phyloP scores from a whole-genome alignment of 306 rosid species.

The Erythrophleum fordii region DNA sequence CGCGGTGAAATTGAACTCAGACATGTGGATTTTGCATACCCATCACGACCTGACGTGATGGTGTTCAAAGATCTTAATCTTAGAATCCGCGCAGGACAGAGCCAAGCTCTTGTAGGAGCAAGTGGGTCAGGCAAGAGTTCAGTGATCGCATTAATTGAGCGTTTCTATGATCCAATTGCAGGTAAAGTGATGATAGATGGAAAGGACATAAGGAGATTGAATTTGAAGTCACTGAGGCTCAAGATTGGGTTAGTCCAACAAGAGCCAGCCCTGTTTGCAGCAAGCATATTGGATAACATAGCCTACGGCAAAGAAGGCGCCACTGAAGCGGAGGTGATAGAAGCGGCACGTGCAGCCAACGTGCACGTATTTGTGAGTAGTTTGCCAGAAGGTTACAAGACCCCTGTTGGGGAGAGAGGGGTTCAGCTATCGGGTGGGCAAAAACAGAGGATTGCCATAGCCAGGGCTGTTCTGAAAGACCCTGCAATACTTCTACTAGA shows the following conservation, averaged over 20 bases:
- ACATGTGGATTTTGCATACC: constrained; percentile 94
- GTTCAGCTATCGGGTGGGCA: constrained; percentile 98
- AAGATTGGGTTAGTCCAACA: constrained; percentile 94
- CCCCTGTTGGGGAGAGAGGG: constrained; percentile 94
- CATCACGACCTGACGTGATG: constrained; percentile 89
- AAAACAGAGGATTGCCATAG: constrained; percentile 95
- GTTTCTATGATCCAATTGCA: constrained; percentile 86
- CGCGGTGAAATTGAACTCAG: constrained; percentile 96
- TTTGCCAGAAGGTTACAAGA: constrained; percentile 90
- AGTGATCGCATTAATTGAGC: constrained; percentile 79
- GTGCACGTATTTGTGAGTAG: constrained; percentile 87
- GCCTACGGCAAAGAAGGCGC: constrained; percentile 93
- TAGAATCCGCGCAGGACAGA: constrained; percentile 88
- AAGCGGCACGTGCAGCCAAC: constrained; percentile 91
- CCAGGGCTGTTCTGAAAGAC: constrained; percentile 95
- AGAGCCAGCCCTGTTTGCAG: constrained; percentile 91
- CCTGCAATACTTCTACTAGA: constrained; percentile 87
- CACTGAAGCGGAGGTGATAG: constrained; percentile 81
- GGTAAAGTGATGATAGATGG: constrained; percentile 98
- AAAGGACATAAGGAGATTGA: constrained; percentile 79
- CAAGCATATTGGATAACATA: constrained; percentile 90
- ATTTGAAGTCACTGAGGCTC: constrained; percentile 75
- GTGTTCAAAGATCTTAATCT: constrained; percentile 84
- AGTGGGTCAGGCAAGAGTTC: constrained; percentile 99
- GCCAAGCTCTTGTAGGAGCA: constrained; percentile 97